These are phyloP conservation scores for Colletotrichum neosansevieriae DNA, from an alignment of 2,329 filamentous ascomycete genomes.

Conservation along the genomic window DNA sequence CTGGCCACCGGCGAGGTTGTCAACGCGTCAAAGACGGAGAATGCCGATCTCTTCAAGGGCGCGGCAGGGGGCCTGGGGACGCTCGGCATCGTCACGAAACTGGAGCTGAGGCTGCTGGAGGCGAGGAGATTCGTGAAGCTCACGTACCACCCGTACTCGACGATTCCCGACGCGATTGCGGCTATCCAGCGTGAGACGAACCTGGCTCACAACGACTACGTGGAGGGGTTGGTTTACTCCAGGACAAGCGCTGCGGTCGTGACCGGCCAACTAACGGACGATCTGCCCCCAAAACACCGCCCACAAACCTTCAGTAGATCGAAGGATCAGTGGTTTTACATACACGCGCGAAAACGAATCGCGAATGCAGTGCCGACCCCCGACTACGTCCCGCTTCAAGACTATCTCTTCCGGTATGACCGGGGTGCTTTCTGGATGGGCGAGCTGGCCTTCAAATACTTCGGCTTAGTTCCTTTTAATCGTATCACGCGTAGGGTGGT, in stretches of 20 bases:
- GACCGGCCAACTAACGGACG: constrained; percentile 67
- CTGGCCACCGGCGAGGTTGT: constrained; percentile 70
- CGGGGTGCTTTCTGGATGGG: constrained; percentile 78
- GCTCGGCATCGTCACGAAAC: constrained; percentile 72
- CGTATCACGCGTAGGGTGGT: constrained; percentile 70
- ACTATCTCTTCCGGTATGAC: constrained; percentile 80
- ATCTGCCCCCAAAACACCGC: constrained; percentile 50
- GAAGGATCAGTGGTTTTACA: constrained; percentile 79
- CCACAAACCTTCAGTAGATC: constrained; percentile 66
- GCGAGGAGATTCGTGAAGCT: constrained; percentile 69
- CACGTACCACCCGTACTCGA: constrained; percentile 63
- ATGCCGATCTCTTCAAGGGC: constrained; percentile 72
- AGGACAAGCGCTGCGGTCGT: constrained; percentile 68
- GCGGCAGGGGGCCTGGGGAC: constrained; percentile 76
- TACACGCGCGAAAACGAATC: constrained; percentile 62
- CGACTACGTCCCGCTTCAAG: constrained; percentile 70
- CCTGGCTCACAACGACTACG: constrained; percentile 66
- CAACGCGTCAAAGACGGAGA: constrained; percentile 64
- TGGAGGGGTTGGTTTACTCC: constrained; percentile 77
- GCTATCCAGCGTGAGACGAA: constrained; percentile 59
- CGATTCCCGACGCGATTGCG: constrained; percentile 52
- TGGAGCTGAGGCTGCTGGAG: constrained; percentile 70
- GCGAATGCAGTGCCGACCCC: constrained; percentile 47
- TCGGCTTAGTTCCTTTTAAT: constrained; percentile 72
- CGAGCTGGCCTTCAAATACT: constrained; percentile 72